These are phyloP conservation scores for Scedosporium dehoogii DNA, from an alignment of 2,329 filamentous ascomycete genomes.

Conservation along the genomic window DNA sequence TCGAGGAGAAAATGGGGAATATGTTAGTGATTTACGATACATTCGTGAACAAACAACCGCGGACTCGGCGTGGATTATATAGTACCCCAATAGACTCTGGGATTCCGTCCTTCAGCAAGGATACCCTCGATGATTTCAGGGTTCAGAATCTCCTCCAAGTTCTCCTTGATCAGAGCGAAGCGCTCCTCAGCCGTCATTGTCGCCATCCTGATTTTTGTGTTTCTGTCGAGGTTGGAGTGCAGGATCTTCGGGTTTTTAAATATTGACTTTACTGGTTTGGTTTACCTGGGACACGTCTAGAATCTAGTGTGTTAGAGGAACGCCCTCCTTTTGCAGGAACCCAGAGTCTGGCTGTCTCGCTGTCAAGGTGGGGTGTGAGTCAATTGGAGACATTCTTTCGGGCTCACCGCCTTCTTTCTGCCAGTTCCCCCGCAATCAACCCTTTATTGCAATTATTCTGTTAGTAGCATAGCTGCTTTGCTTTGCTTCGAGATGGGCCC, in stretches of 20 bases:
- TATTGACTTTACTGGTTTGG: neutral
- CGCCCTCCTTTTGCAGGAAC: neutral
- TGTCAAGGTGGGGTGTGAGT: constrained; percentile 1
- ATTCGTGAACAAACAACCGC: neutral
- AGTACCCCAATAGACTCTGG: constrained; percentile 75
- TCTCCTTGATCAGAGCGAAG: constrained; percentile 67
- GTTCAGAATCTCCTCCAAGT: constrained; percentile 74
- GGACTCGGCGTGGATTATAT: constrained; percentile 5
- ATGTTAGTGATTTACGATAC: neutral
- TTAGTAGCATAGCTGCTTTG: neutral
- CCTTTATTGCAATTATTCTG: constrained; percentile 1
- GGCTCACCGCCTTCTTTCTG: constrained; percentile 2
- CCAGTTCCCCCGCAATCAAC: constrained; percentile 2
- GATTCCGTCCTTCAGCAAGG: constrained; percentile 56
- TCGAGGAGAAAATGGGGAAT: neutral
- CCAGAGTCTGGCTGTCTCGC: neutral
- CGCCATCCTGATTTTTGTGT: constrained; percentile 12
- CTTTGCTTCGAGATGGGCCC: neutral
- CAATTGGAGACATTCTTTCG: neutral
- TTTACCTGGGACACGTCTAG: no score
- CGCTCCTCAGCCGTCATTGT: constrained; percentile 45
- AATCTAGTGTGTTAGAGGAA: neutral
- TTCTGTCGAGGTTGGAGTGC: neutral
- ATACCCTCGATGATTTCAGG: constrained; percentile 73
- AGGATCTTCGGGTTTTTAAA: neutral